These are phyloP conservation scores for Lachnellula hyalina DNA, from an alignment of 2,329 filamentous ascomycete species.

Conservation along the genomic window DNA sequence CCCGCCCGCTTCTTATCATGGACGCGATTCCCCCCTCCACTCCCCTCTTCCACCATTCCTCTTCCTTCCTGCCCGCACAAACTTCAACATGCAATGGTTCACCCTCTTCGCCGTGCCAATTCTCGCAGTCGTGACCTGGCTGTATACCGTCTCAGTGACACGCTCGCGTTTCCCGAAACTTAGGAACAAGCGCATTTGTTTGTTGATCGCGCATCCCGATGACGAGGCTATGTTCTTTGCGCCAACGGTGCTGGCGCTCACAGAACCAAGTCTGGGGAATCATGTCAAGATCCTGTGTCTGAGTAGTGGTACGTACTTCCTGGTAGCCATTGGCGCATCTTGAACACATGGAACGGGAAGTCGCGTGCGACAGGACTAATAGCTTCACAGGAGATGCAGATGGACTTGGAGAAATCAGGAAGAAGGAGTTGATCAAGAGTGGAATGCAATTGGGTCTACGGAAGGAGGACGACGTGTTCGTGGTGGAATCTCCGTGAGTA, in stretches of 20 bases:
- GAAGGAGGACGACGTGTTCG: constrained; percentile 71
- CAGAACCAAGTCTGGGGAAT: constrained; percentile 73
- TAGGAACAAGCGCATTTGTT: constrained; percentile 77
- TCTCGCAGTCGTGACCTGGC: constrained; percentile 35
- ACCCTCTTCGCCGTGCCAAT: constrained; percentile 31
- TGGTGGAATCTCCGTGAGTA: constrained; percentile 70
- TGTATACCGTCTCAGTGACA: constrained; percentile 31
- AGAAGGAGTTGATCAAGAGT: constrained; percentile 77
- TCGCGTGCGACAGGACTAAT: constrained; percentile 5
- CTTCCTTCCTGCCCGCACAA: not conserved
- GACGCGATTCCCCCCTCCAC: too few species aligned
- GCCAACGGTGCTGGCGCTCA: constrained; percentile 80
- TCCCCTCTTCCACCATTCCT: not conserved
- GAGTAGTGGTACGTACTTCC: constrained; percentile 60
- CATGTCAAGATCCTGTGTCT: constrained; percentile 92
- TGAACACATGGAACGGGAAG: not conserved
- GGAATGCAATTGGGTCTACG: constrained; percentile 71
- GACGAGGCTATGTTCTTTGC: constrained; percentile 99
- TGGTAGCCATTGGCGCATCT: not conserved
- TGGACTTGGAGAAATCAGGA: constrained; percentile 76
- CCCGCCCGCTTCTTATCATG: not conserved
- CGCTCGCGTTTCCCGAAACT: constrained; percentile 58
- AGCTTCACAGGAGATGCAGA: constrained; percentile 65
- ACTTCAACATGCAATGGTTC: constrained; percentile 26
- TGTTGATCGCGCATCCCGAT: constrained; percentile 94